Evolutionary conservation across 768 basidiomycete species (phyloP).

Genomic region (Podaxis mareebaensis): DNA sequence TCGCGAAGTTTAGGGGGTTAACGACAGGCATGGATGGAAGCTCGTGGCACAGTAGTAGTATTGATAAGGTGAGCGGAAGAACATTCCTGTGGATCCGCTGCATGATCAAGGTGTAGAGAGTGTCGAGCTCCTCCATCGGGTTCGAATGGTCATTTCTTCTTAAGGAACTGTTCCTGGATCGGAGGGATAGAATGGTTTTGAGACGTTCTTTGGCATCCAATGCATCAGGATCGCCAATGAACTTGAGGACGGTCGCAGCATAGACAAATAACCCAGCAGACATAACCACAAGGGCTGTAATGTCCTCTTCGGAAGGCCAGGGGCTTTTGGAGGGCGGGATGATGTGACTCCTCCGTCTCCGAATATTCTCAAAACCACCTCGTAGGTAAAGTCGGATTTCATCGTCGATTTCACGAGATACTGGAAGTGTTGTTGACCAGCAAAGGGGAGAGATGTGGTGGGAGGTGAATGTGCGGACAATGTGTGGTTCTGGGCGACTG

Average conservation of each 20-base stretch:
- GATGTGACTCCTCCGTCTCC: neutral
- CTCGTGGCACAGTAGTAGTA: neutral
- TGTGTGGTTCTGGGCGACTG: constrained; percentile 1
- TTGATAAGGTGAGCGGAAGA: neutral
- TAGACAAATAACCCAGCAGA: neutral
- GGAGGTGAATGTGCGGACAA: neutral
- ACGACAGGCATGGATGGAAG: neutral
- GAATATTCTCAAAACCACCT: neutral
- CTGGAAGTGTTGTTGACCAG: neutral
- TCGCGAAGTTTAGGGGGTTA: neutral
- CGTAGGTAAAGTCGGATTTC: constrained; percentile 3
- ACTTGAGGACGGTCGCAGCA: neutral
- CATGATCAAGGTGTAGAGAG: constrained; percentile 5
- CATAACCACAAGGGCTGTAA: neutral
- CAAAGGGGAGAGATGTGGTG: neutral
- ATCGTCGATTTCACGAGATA: neutral
- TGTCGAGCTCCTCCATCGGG: neutral
- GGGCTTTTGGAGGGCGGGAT: neutral
- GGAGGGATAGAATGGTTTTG: neutral
- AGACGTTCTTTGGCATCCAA: neutral
- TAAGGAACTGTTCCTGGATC: too few relatives aligned
- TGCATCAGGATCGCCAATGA: constrained; percentile 3
- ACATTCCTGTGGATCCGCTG: neutral
- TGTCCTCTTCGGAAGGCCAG: neutral
- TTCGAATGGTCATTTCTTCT: neutral